phyloP scores from a whole-genome alignment of 805 yeast genomes.

The Suhomyces kilbournensis region DNA sequence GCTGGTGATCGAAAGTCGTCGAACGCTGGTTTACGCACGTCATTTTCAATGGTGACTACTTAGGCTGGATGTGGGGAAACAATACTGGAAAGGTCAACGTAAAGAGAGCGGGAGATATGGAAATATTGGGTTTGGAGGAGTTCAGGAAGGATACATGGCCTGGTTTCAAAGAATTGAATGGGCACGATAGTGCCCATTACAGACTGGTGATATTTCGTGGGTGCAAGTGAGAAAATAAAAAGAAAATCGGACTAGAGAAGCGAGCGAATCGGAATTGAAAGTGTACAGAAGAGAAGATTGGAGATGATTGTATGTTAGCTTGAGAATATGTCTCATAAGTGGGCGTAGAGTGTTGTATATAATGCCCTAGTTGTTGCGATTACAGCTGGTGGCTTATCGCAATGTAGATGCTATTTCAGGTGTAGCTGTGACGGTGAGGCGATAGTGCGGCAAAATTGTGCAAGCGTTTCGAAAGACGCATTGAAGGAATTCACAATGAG shows the following conservation, averaged over 20 bases:
- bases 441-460: not conserved
- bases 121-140: not conserved
- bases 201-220: not conserved
- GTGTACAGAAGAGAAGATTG: not conserved
- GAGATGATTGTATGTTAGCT: no score
- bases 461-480: not conserved
- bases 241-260: not conserved
- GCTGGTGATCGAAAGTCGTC: constrained; percentile 7
- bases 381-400: not conserved
- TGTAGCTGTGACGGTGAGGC: not conserved
- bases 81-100: not conserved
- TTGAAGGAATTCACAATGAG: not conserved
- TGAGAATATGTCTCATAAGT: no score
- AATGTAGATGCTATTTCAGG: not conserved
- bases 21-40: constrained; percentile 4
- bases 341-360: no score
- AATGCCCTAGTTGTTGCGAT: not conserved
- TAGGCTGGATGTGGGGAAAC: not conserved
- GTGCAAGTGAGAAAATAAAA: not conserved
- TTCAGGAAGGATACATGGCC: not conserved
- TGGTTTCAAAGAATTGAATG: not conserved
- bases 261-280: not conserved
- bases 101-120: not conserved
- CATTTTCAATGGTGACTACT: not conserved
- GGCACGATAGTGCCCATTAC: not conserved